Conservation (phyloP, 2,329 filamentous ascomycete species). For the Parastagonospora avenae region DNA sequence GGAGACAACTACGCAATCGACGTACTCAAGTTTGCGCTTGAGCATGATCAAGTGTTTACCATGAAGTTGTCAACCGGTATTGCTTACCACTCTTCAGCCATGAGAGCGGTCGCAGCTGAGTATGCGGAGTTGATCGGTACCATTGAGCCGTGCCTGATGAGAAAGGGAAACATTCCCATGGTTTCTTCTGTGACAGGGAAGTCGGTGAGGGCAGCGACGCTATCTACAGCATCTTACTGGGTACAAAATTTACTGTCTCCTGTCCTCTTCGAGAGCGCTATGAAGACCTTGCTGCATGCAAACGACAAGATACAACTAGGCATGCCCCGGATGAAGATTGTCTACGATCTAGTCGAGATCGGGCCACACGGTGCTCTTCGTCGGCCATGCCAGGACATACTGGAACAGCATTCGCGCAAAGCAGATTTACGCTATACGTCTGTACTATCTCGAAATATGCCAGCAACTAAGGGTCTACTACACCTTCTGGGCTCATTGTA, state of each 20-base stretch:
- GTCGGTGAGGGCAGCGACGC: no score
- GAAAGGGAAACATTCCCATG: background rate
- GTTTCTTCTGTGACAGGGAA: background rate
- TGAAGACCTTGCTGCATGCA: background rate
- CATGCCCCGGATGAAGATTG: conserved; percentile 2
- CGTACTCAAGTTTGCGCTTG: conserved; percentile 34
- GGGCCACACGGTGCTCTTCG: conserved; percentile 42
- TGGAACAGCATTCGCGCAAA: background rate
- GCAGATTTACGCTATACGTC: background rate
- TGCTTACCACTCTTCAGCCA: conserved; percentile 53
- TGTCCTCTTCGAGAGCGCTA: conserved; percentile 35
- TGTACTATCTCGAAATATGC: background rate
- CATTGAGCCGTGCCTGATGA: background rate
- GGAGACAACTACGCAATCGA: no score
- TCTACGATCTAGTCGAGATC: conserved; percentile 36
- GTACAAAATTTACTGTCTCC: conserved; percentile 43
- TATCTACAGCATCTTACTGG: conserved; percentile 29
- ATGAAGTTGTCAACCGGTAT: conserved; percentile 47
- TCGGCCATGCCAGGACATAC: conserved; percentile 18
- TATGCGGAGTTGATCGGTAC: conserved; percentile 1
- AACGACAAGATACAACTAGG: no score
- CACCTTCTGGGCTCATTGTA: background rate
- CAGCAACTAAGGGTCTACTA: background rate
- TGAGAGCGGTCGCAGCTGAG: conserved; percentile 31
- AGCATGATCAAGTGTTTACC: conserved; percentile 44